Evolutionary conservation across 139 green algal species (phyloP).

Genomic region (Pycnococcus provasolii): DNA sequence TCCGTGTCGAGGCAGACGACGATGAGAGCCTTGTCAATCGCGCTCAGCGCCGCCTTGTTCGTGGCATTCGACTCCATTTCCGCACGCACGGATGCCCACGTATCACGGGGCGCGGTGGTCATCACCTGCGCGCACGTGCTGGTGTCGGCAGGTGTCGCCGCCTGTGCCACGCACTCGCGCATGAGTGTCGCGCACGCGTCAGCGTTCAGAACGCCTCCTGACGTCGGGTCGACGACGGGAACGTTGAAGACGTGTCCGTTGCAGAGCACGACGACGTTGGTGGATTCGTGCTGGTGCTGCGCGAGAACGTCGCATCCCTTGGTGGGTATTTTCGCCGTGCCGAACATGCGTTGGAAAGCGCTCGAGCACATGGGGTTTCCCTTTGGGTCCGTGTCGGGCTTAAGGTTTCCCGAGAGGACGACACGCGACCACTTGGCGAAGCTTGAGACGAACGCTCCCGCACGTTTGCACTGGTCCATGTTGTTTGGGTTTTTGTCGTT

Average conservation of each 20-base stretch:
- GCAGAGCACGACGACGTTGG: conserved; percentile 1
- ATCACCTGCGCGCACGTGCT: background rate
- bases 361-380: background rate
- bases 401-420: background rate
- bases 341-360: background rate
- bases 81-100: background rate
- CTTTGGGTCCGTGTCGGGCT: background rate
- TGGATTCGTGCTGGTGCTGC: background rate
- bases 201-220: too few species aligned
- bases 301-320: background rate
- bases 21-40: background rate
- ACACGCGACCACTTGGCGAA: background rate
- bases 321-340: background rate
- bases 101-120: background rate
- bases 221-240: background rate
- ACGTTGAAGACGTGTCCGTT: background rate
- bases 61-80: background rate
- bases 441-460: background rate
- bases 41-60: background rate
- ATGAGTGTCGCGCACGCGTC: background rate
- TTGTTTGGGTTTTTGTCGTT: background rate
- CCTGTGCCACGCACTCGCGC: background rate
- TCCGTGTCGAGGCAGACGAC: background rate
- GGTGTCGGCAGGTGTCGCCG: background rate
- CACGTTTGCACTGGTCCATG: background rate